Evolutionary conservation across 1,284 basidiomycete species (phyloP), one percentile per base, ranked within the genome.

Genomic region (Marasmius sp.): DNA sequence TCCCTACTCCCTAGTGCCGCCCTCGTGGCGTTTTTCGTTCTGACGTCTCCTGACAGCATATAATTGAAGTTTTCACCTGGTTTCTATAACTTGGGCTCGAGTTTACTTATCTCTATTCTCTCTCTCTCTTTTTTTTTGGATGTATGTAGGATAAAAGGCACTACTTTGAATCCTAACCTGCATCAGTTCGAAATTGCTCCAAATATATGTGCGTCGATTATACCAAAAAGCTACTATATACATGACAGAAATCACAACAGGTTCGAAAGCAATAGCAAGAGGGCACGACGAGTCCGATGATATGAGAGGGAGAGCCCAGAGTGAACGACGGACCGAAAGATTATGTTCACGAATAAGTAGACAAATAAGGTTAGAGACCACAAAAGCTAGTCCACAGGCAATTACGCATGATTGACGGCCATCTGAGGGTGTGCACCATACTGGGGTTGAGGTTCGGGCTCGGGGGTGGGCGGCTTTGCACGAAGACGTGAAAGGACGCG

Each of bases 401-500:
- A 9, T 51, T 27, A 51, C 14, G 14, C 27, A 14, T n/a, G 36
- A 37, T 48, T 14, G 18, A 14, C 49, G 48, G 43, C 57, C 6
- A 38, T 12, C 55, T 37, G 41, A 50, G 36, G 41, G 34, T 20
- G 60, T n/a, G 33, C 20, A 56, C 51, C 48, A 47, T 33, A 20
- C 8, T 51, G 20, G 11, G 33, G 20, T 65, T 45, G 62, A 59
- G 18, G 43, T 58, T 72, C 72, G 12, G 71, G 74, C 61, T 80
- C 80, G 10, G 82, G 83, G 56, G 79, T 80, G 58, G 80, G 79
- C 39, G 75, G 70, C 69, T 80, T 79, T 63, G 82, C 80, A 62
- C 83, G 77, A 39, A 89, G 73, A 51, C 81, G 79, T 59, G 79
- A 80, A 66, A 89, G 82, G 49, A 89, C 80, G 58, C 81, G 77